Conservation (phyloP, 1,284 basidiomycete genomes). For the Leccinum pachyderme region DNA sequence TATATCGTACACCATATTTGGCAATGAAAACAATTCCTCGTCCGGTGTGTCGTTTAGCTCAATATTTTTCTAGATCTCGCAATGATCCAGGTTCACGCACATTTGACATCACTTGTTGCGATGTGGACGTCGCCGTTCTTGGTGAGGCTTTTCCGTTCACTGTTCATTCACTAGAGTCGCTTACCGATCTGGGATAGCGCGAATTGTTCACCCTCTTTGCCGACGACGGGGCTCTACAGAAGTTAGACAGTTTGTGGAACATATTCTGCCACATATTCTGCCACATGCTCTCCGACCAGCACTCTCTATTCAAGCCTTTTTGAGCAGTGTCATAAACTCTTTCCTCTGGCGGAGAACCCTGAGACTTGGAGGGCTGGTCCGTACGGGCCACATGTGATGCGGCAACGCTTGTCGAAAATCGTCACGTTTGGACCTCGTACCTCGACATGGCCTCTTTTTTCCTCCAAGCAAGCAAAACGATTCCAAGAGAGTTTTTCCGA, state of each 20-base stretch:
- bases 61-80: neutral
- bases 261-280: slow-evolving; percentile 59
- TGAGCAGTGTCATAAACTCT: slow-evolving; percentile 45
- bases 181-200: slow-evolving; percentile 29
- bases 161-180: neutral
- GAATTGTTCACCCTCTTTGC: slow-evolving; percentile 37
- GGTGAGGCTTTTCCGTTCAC: slow-evolving; percentile 35
- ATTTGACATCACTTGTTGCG: slow-evolving; percentile 61
- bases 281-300: slow-evolving; percentile 49
- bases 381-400: slow-evolving; percentile 40
- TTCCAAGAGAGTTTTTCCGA: slow-evolving; percentile 17
- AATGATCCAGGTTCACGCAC: slow-evolving; percentile 29
- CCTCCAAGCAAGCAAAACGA: slow-evolving; percentile 16
- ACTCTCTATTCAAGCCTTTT: slow-evolving; percentile 37
- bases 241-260: slow-evolving; percentile 43
- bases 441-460: slow-evolving; percentile 10
- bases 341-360: slow-evolving; percentile 35
- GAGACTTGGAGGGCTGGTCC: slow-evolving; percentile 44
- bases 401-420: slow-evolving; percentile 41
- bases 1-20: slow-evolving; percentile 47
- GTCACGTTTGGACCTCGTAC: slow-evolving; percentile 44
- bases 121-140: slow-evolving; percentile 55
- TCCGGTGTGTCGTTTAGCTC: slow-evolving; percentile 1
- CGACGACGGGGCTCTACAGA: slow-evolving; percentile 24
- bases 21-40: slow-evolving; percentile 1